Conservation (phyloP, 768 basidiomycete species). For the Pulveroboletus sp. region DNA sequence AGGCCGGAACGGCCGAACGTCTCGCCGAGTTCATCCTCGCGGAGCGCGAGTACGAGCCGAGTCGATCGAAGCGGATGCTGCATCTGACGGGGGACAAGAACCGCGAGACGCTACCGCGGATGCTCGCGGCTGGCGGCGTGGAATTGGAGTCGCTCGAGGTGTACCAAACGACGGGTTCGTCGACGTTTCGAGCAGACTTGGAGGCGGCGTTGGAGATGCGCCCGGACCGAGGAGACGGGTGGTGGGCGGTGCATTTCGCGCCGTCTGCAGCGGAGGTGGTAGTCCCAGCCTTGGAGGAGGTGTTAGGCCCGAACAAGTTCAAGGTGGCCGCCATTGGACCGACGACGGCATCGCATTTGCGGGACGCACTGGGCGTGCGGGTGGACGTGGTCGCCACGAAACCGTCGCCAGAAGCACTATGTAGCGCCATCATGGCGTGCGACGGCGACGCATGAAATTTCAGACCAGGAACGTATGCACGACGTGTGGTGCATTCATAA, state of each 20-base stretch:
- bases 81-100: constrained; percentile 90
- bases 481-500: too few species aligned
- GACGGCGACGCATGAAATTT: constrained; percentile 14
- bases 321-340: constrained; percentile 64
- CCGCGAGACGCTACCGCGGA: constrained; percentile 55
- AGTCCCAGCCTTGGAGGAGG: constrained; percentile 43
- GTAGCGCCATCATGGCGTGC: constrained; percentile 24
- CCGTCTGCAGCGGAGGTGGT: constrained; percentile 65
- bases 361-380: constrained; percentile 38
- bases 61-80: constrained; percentile 47
- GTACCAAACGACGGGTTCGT: constrained; percentile 62
- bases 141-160: constrained; percentile 54
- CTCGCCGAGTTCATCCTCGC: constrained; percentile 61
- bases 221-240: constrained; percentile 14
- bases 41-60: constrained; percentile 23
- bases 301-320: constrained; percentile 35
- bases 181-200: constrained; percentile 46
- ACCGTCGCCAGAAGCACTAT: constrained; percentile 54
- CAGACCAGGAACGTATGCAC: too few species aligned
- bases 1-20: constrained; percentile 63
- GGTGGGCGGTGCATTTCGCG: constrained; percentile 78
- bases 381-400: constrained; percentile 56
- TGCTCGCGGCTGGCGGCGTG: constrained; percentile 46
- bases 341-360: constrained; percentile 54
- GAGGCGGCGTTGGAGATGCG: constrained; percentile 27